Percentiles rank a stretch among this genome's conserved stretches.
Conservation (phyloP, 2,329 filamentous ascomycete genomes). For the Cladosporium sphaerospermum region DNA sequence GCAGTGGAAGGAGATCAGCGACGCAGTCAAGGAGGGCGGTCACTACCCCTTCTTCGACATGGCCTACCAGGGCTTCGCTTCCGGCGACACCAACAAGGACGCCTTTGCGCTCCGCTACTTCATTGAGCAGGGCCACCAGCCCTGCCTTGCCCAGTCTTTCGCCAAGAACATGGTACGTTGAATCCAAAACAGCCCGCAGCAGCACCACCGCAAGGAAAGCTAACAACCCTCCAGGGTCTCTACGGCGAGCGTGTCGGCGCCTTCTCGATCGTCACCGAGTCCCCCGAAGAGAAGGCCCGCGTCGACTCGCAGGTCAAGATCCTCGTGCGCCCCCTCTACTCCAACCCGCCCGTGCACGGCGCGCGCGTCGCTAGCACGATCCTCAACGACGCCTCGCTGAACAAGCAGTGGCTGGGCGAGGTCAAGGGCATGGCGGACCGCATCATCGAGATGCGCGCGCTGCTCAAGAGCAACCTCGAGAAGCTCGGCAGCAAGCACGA, state of each 20-base stretch:
- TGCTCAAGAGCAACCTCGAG: slow-evolving; percentile 92
- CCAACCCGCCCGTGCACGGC: slow-evolving; percentile 94
- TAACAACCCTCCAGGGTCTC: slow-evolving; percentile 61
- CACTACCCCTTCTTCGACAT: slow-evolving; percentile 99
- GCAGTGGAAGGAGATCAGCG: slow-evolving; percentile 89
- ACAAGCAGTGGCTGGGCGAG: slow-evolving; percentile 91
- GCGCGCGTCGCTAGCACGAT: slow-evolving; percentile 90
- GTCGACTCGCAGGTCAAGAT: slow-evolving; percentile 98
- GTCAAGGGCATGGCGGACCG: slow-evolving; percentile 99
- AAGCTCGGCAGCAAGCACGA: slow-evolving; percentile 91
- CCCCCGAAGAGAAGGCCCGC: slow-evolving; percentile 85
- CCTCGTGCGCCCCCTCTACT: slow-evolving; percentile 92
- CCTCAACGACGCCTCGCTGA: slow-evolving; percentile 75
- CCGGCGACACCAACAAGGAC: slow-evolving; percentile 83
- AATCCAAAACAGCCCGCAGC: neutral
- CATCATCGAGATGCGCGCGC: slow-evolving; percentile 95
- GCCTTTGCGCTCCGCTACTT: slow-evolving; percentile 93
- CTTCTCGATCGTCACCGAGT: slow-evolving; percentile 84
- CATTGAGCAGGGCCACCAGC: slow-evolving; percentile 82
- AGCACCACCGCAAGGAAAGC: neutral
- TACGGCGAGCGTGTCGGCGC: slow-evolving; percentile 97
- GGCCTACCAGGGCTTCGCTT: slow-evolving; percentile 98
- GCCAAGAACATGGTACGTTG: slow-evolving; percentile 91
- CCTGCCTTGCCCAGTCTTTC: slow-evolving; percentile 86
- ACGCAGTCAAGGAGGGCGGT: slow-evolving; percentile 74